Evolutionary conservation across 2,329 filamentous ascomycete species (phyloP).

Genomic region (Huntiella savannae): DNA sequence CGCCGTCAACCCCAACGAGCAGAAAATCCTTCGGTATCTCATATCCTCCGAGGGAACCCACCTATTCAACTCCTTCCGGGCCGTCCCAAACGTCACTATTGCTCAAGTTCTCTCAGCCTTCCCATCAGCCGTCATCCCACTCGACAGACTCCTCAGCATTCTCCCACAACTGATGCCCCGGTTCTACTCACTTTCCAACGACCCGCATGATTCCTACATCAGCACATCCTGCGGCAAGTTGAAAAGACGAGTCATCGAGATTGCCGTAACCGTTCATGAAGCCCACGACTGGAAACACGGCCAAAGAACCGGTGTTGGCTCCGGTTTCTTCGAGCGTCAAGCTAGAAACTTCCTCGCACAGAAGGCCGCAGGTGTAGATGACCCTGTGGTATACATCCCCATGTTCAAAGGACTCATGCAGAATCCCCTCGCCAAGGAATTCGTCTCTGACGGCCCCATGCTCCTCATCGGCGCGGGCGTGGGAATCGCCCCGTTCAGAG

Average conservation of each 20-base stretch:
- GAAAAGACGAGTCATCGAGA: constrained; percentile 67
- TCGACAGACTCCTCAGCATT: constrained; percentile 62
- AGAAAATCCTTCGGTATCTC: constrained; percentile 71
- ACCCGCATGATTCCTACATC: constrained; percentile 61
- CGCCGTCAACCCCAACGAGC: constrained; percentile 61
- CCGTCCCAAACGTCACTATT: constrained; percentile 68
- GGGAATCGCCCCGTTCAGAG: constrained; percentile 90
- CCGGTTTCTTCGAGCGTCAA: constrained; percentile 80
- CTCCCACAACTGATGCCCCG: constrained; percentile 86
- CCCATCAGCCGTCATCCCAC: constrained; percentile 72
- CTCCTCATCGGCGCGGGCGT: constrained; percentile 91
- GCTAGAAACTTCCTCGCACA: constrained; percentile 54
- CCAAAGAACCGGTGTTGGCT: constrained; percentile 65
- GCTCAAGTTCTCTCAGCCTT: constrained; percentile 79
- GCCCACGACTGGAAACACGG: constrained; percentile 57
- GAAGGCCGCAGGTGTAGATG: constrained; percentile 36
- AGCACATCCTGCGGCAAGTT: constrained; percentile 35
- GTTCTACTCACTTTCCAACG: constrained; percentile 95
- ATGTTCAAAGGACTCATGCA: constrained; percentile 99
- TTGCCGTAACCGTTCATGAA: constrained; percentile 93
- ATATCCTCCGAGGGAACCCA: constrained; percentile 81
- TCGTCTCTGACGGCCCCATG: constrained; percentile 90
- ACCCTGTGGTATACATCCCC: constrained; percentile 45
- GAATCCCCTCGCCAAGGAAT: constrained; percentile 82
- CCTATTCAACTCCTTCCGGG: constrained; percentile 84